Conservation (phyloP, 345 rosid species). For the Angophora floribunda region DNA sequence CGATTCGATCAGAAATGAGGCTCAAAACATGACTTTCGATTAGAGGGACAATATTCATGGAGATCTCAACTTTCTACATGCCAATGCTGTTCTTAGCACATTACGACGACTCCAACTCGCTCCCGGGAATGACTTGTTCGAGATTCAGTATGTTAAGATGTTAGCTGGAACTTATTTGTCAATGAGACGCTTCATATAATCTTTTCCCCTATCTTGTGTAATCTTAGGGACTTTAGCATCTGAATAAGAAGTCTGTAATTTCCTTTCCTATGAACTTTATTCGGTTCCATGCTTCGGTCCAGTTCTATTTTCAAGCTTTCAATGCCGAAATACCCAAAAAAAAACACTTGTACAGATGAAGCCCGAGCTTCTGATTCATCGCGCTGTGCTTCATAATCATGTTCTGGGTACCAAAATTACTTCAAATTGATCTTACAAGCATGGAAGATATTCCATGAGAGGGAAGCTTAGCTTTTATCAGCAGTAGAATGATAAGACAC, state of each 20-base stretch:
- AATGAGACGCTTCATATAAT: neutral
- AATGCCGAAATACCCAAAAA: neutral
- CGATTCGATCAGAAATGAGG: constrained; percentile 44
- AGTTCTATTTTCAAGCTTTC: neutral
- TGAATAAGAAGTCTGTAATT: neutral
- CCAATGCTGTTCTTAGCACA: neutral
- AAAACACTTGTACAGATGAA: neutral
- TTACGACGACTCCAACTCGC: neutral
- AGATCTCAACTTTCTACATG: neutral
- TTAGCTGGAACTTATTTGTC: neutral
- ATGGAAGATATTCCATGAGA: neutral
- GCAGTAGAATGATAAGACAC: neutral
- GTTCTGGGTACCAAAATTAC: neutral
- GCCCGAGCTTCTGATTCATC: neutral
- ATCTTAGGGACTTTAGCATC: neutral
- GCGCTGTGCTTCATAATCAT: neutral
- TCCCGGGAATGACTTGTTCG: neutral
- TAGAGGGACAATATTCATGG: neutral
- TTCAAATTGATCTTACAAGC: neutral
- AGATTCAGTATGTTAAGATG: neutral
- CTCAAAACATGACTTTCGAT: constrained; percentile 43
- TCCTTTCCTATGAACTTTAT: neutral
- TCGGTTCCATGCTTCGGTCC: neutral
- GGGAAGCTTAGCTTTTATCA: neutral
- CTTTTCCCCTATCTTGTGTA: neutral